phyloP scores from a whole-genome alignment of 805 yeast species.

The Saccharomycopsis sp. region DNA sequence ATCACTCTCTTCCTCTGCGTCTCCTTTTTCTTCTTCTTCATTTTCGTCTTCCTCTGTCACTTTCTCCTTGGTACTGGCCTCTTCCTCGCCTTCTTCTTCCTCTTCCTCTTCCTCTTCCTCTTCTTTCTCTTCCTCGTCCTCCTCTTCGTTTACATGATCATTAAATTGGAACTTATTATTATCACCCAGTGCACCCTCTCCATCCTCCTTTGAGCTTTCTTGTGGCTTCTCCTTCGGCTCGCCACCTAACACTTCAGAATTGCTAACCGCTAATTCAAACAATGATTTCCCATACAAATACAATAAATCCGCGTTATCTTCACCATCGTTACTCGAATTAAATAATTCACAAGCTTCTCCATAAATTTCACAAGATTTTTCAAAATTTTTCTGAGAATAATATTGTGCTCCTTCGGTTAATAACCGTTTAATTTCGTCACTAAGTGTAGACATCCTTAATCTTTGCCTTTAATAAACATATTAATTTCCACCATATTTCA shows the following conservation, averaged over 20 bases:
- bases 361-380: conserved; percentile 67
- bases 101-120: conserved; percentile 26
- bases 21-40: conserved; percentile 25
- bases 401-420: conserved; percentile 57
- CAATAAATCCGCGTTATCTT: conserved; percentile 67
- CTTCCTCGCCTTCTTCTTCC: conserved; percentile 26
- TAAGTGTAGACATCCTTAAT: too few relatives aligned
- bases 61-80: conserved; percentile 32
- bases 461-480: too few relatives aligned
- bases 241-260: conserved; percentile 71
- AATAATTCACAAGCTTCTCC: conserved; percentile 67
- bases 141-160: conserved; percentile 21
- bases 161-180: conserved; percentile 23
- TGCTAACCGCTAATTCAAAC: conserved; percentile 67
- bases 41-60: conserved; percentile 29
- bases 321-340: conserved; percentile 43
- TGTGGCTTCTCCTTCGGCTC: too few relatives aligned
- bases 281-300: conserved; percentile 74
- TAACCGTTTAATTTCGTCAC: conserved; percentile 39
- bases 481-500: too few relatives aligned
- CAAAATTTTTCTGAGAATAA: conserved; percentile 62
- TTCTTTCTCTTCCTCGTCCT: conserved; percentile 25
- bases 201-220: conserved; percentile 21
- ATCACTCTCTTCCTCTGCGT: conserved; percentile 25
- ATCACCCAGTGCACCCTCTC: neutral